Conservation (phyloP, 176 grass and related monocot genomes). For the Phyllostachys edulis region DNA sequence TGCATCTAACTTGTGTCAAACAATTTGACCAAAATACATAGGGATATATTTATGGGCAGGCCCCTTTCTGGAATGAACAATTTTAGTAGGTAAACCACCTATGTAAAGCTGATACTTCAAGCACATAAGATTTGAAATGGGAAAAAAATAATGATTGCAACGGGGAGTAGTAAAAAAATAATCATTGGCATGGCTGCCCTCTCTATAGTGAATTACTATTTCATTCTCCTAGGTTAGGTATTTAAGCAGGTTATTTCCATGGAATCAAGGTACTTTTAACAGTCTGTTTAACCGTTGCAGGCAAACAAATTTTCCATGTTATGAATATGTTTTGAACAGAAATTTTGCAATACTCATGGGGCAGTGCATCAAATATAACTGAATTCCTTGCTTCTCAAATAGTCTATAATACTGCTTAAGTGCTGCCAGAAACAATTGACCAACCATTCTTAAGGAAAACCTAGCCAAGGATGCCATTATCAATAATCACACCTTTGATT, state of each 20-base stretch:
- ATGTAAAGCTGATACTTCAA: neutral
- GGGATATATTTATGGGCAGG: neutral
- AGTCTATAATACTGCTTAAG: neutral
- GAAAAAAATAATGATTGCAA: neutral
- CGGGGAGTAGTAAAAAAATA: neutral
- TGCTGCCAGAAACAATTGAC: neutral
- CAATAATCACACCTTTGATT: neutral
- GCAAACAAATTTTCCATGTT: neutral
- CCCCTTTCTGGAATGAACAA: neutral
- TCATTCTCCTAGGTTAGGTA: neutral
- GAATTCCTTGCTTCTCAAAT: neutral
- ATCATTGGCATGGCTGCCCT: neutral
- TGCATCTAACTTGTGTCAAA: neutral
- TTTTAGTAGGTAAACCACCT: neutral
- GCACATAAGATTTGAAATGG: neutral
- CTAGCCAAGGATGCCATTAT: neutral
- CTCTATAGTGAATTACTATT: neutral
- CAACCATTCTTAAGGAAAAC: slow-evolving; percentile 23
- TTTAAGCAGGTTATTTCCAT: neutral
- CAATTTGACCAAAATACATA: neutral
- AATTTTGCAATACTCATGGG: neutral
- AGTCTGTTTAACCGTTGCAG: neutral
- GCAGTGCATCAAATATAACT: neutral
- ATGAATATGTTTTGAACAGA: neutral
- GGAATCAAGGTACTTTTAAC: slow-evolving; percentile 3